Base-by-base conservation (phyloP, 352 stramenopile species). In the Phytophthora constricta region DNA sequence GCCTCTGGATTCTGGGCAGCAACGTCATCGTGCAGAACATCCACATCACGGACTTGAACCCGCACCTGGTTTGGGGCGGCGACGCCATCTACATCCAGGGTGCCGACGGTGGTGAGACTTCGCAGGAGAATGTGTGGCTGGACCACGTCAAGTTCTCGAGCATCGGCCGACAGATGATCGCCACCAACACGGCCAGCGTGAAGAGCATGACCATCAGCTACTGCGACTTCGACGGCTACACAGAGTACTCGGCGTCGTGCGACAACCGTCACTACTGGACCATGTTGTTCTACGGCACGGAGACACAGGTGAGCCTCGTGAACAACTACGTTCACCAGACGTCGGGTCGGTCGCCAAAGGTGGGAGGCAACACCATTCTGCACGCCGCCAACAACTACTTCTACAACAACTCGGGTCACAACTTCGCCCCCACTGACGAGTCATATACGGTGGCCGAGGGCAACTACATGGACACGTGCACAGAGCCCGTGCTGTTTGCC, bases 301-400 rank as follows among this genome's bases (percentile, higher is more conserved):
- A 47, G 41, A 47, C 41, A 3, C 14, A 47, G 41, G 41, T 47
- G 41, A 47, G 41, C 41, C 41, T 47, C 41, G 41, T 47, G 16
- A 47, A 47, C 41, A 47, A 47, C 41, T 47, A 25, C 19, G n/a
- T 47, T 10, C 41, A 47, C 41, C 17, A 47, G 14, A 47, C 41
- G 41, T 47, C 41, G 4, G 41, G 41, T 3, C 41, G 41, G 14
- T 47, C 41, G 41, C 41, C 41, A 3, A 47, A 47, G 41, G 41
- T 47, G 17, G 41, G 41, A 11, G 41, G 41, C 47, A 37, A 53
- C 55, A 51, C 55, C 7, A 46, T 62, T n/a, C 27, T 62, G 14
- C 55, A 62, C 28, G 42, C 55, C 19, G 55, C 55, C 28, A 62
- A 62, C 55, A 62, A 62, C 55, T 54, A 62, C 55, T 55, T 53